Evolutionary conservation across 805 yeast genomes (phyloP).

Genomic region (Torulaspora delbrueckii): DNA sequence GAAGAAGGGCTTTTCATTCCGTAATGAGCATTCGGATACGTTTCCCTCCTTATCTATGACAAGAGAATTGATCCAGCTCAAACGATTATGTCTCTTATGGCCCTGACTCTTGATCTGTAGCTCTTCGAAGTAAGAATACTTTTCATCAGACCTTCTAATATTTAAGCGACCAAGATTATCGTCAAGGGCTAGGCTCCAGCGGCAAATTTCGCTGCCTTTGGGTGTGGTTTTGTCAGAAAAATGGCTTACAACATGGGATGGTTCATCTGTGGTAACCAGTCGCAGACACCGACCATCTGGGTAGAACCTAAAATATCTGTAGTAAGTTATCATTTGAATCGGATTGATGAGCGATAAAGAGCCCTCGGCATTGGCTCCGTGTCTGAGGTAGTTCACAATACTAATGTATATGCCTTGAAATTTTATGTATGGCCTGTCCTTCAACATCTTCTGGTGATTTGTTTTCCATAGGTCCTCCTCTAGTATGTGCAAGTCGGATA

Average conservation of each 20-base stretch:
- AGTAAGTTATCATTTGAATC: conserved; percentile 78
- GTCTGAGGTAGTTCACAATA: conserved; percentile 75
- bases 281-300: conserved; percentile 72
- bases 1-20: conserved; percentile 73
- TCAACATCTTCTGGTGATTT: conserved; percentile 37
- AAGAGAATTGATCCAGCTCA: conserved; percentile 66
- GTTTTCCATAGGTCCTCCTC: conserved; percentile 42
- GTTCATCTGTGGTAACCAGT: conserved; percentile 68
- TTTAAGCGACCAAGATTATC: conserved; percentile 47
- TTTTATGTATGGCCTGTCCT: conserved; percentile 68
- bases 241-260: conserved; percentile 57
- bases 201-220: conserved; percentile 44
- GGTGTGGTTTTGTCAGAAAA: conserved; percentile 38
- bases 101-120: conserved; percentile 58
- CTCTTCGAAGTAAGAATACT: conserved; percentile 59
- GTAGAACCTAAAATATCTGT: conserved; percentile 76
- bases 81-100: conserved; percentile 57
- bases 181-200: conserved; percentile 53
- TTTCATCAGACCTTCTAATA: conserved; percentile 53
- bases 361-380: conserved; percentile 69
- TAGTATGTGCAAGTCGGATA: conserved; percentile 32
- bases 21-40: conserved; percentile 50
- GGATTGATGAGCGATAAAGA: conserved; percentile 69
- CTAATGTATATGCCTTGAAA: conserved; percentile 82
- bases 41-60: conserved; percentile 54